Conservation (phyloP, 2,329 filamentous ascomycete species). For the Colletotrichum euphorbiae region DNA sequence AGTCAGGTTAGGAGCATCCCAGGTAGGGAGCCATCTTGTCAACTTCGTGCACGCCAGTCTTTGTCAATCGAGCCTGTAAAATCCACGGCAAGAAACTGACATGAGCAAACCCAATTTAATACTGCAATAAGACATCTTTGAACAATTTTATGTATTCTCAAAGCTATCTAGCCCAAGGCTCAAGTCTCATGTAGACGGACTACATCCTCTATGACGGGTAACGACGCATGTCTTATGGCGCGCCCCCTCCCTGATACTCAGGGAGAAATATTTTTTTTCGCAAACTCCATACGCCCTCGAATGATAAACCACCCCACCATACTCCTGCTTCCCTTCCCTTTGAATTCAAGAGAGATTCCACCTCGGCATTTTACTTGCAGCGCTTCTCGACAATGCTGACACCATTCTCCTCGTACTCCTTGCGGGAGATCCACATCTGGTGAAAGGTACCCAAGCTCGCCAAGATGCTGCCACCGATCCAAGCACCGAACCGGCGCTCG, state of each 20-base stretch:
- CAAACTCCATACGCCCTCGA: conserved; percentile 38
- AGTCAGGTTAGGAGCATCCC: too few species aligned
- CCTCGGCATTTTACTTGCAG: conserved; percentile 74
- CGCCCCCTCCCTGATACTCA: conserved; percentile 16
- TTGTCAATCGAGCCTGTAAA: too few species aligned
- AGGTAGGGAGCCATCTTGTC: too few species aligned
- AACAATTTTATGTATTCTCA: conserved; percentile 31
- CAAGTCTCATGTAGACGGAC: conserved; percentile 1
- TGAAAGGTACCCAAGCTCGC: conserved; percentile 97
- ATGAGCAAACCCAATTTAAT: too few species aligned
- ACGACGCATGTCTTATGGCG: conserved; percentile 20
- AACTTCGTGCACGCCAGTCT: too few species aligned
- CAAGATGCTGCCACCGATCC: conserved; percentile 97
- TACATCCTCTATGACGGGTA: conserved; percentile 15
- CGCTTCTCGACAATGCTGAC: conserved; percentile 92
- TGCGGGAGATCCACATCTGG: conserved; percentile 98
- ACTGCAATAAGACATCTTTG: neutral
- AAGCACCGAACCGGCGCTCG: conserved; percentile 91
- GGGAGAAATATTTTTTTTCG: conserved; percentile 30
- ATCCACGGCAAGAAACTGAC: neutral
- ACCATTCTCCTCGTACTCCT: conserved; percentile 98
- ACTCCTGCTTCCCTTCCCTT: conserved; percentile 33
- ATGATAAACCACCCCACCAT: conserved; percentile 25
- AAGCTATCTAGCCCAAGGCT: neutral
- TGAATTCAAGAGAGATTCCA: conserved; percentile 1